Evolutionary conservation across 2,329 filamentous ascomycete species (phyloP).

Genomic region (Neofusicoccum sp.): DNA sequence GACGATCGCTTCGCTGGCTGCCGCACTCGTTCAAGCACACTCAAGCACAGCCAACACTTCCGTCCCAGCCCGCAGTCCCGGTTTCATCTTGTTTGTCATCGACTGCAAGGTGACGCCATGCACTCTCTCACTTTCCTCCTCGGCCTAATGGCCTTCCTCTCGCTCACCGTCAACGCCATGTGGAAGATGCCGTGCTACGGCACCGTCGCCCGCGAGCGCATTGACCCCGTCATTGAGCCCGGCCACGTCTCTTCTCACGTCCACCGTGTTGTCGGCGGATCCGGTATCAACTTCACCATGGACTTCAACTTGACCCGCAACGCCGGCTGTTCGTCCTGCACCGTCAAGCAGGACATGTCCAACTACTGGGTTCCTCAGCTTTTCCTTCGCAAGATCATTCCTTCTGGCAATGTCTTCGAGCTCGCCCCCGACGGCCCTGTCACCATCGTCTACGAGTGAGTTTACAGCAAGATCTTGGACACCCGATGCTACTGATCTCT

Average conservation of each 20-base stretch:
- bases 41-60: no score
- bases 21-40: no score
- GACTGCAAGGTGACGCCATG: background rate
- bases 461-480: conserved; percentile 21
- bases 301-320: conserved; percentile 23
- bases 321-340: conserved; percentile 4
- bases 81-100: no score
- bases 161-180: background rate
- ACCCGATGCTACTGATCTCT: conserved; percentile 25
- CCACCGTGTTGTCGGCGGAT: conserved; percentile 25
- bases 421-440: background rate
- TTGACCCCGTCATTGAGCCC: conserved; percentile 68
- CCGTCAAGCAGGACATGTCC: conserved; percentile 60
- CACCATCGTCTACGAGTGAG: background rate
- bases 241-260: conserved; percentile 42
- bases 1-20: no score
- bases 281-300: conserved; percentile 25
- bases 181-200: conserved; percentile 46
- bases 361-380: conserved; percentile 34
- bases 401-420: background rate
- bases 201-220: conserved; percentile 58
- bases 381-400: conserved; percentile 29
- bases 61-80: no score
- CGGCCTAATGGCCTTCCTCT: background rate
- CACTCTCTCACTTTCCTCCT: background rate